These are phyloP conservation scores for Zygnema cylindricum DNA, from an alignment of 139 green algal genomes.

Conservation along the genomic window DNA sequence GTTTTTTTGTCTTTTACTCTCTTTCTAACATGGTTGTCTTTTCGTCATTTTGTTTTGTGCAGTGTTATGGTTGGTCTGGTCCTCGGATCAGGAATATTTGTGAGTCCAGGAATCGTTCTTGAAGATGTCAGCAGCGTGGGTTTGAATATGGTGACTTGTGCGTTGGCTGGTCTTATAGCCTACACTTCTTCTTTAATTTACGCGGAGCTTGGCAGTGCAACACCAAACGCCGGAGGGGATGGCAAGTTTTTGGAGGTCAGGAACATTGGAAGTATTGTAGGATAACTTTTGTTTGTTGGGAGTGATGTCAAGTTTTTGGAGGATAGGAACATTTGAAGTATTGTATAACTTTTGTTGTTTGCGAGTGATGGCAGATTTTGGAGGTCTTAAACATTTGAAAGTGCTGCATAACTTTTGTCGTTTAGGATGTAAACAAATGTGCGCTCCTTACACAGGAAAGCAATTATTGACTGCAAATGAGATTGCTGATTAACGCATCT, in stretches of 20 bases:
- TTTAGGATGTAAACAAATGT: no score
- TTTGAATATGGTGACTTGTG: slow-evolving; percentile 21
- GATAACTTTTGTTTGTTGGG: not conserved
- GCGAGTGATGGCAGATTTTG: no score
- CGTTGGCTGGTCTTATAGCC: slow-evolving; percentile 20
- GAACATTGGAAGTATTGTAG: not conserved
- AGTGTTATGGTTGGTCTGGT: slow-evolving; percentile 46
- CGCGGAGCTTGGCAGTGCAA: slow-evolving; percentile 45
- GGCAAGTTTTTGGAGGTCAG: slow-evolving; percentile 38
- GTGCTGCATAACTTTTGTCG: no score
- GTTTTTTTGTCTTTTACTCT: no score
- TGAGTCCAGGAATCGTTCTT: slow-evolving; percentile 45
- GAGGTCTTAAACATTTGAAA: no score
- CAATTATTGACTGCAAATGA: no score
- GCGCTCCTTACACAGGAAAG: no score
- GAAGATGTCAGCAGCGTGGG: slow-evolving; percentile 14
- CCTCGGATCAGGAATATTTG: slow-evolving; percentile 55
- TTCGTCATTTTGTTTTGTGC: slow-evolving; percentile 2
- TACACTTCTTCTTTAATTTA: slow-evolving; percentile 36
- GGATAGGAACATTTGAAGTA: no score
- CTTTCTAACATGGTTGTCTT: not conserved
- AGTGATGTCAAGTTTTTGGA: no score
- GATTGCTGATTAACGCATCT: no score
- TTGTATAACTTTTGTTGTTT: no score
- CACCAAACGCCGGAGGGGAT: slow-evolving; percentile 43